phyloP scores from a whole-genome alignment of 2,329 filamentous ascomycete species.

The Aspergillus ibericus region DNA sequence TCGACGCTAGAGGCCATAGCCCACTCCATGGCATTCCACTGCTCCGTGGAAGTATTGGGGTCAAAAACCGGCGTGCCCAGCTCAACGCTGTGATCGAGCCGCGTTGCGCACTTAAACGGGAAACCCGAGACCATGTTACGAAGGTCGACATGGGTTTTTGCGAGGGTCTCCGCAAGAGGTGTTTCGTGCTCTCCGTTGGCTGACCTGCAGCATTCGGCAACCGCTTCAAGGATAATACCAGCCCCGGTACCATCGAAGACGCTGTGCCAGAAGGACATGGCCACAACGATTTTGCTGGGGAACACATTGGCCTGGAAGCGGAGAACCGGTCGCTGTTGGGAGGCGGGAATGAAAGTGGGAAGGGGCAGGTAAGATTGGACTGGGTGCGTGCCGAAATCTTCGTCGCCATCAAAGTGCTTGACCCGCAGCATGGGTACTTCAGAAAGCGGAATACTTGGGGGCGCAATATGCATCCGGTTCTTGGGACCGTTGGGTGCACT shows the following conservation, averaged over 20 bases:
- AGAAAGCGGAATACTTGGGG: not conserved
- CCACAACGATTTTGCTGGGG: slow-evolving; percentile 2
- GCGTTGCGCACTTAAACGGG: not conserved
- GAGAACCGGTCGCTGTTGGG: slow-evolving; percentile 10
- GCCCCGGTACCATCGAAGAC: slow-evolving; percentile 13
- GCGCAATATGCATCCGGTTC: not conserved
- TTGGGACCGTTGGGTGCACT: not conserved
- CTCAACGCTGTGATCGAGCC: not conserved
- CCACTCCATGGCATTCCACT: slow-evolving; percentile 5
- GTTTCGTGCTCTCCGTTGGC: not conserved
- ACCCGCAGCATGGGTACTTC: slow-evolving; percentile 5
- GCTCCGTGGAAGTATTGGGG: slow-evolving; percentile 1
- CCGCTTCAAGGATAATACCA: slow-evolving; percentile 4
- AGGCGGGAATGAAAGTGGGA: slow-evolving; percentile 5
- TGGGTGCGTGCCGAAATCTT: not conserved
- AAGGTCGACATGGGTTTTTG: not conserved
- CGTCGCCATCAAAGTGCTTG: slow-evolving; percentile 1
- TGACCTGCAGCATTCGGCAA: slow-evolving; percentile 5
- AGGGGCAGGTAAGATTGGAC: not conserved
- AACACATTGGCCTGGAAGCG: slow-evolving; percentile 16
- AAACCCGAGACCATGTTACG: slow-evolving; percentile 2
- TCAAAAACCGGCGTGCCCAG: slow-evolving; percentile 1
- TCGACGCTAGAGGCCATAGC: not conserved
- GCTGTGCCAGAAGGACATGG: slow-evolving; percentile 9
- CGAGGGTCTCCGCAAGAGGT: not conserved